A percentile compares a stretch with the other conserved stretches of the same genome.
These are phyloP conservation scores for Xylaria arbuscula DNA, from an alignment of 2,329 filamentous ascomycete genomes.

Conservation along the genomic window DNA sequence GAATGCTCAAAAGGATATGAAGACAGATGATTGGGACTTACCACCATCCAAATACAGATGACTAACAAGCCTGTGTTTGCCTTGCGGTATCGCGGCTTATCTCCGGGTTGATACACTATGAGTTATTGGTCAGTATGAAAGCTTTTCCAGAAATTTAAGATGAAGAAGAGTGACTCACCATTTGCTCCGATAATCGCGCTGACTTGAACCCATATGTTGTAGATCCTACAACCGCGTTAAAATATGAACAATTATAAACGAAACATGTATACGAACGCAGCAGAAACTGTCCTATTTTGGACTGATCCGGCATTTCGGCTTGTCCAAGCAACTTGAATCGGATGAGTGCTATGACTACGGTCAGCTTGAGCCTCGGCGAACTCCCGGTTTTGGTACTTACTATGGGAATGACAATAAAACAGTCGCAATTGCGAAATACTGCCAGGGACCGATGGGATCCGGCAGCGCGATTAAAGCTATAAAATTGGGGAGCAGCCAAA, in stretches of 20 bases:
- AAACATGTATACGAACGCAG: constrained; percentile 46
- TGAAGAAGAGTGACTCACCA: constrained; percentile 43
- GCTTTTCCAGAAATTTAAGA: background rate
- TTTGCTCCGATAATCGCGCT: constrained; percentile 55
- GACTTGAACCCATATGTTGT: constrained; percentile 61
- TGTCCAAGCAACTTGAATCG: constrained; percentile 69
- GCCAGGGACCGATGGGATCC: constrained; percentile 56
- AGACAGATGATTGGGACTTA: constrained; percentile 43
- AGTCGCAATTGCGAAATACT: constrained; percentile 61
- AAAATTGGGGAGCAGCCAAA: constrained; percentile 67
- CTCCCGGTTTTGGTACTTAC: constrained; percentile 41
- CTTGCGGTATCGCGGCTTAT: constrained; percentile 53
- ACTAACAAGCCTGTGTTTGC: constrained; percentile 54
- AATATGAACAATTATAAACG: constrained; percentile 43
- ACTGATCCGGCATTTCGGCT: constrained; percentile 68
- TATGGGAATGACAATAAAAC: constrained; percentile 64
- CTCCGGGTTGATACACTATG: constrained; percentile 52
- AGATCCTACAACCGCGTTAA: constrained; percentile 55
- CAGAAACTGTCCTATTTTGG: constrained; percentile 65
- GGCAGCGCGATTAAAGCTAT: constrained; percentile 58
- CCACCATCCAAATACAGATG: constrained; percentile 55
- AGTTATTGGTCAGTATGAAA: constrained; percentile 28
- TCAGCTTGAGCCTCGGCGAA: constrained; percentile 5
- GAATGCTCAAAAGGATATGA: background rate
- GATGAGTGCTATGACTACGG: constrained; percentile 53